These are phyloP conservation scores for Porcisia hertigi DNA, from an alignment of 208 protist species.

Conservation along the genomic window DNA sequence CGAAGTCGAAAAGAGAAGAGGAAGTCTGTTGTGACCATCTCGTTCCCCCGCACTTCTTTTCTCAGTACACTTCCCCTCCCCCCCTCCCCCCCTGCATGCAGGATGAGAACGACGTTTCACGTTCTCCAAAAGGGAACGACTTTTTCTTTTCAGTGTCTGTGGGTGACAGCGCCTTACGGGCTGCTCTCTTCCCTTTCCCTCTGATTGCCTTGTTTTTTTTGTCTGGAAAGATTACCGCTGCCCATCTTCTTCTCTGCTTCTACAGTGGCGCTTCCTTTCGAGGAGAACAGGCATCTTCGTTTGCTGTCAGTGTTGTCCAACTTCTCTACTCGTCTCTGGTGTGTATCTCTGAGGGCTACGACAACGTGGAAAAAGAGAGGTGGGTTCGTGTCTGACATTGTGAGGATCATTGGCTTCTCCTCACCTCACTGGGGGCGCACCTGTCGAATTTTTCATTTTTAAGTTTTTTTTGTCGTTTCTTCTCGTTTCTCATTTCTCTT, in stretches of 20 bases:
- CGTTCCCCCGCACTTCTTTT: not conserved
- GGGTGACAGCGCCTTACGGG: not conserved
- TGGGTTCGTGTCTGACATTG: not conserved
- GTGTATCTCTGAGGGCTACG: not conserved
- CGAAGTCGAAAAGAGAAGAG: not conserved
- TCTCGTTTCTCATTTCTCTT: conserved; percentile 7
- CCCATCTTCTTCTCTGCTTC: not conserved
- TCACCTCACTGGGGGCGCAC: no score
- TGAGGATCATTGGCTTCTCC: not conserved
- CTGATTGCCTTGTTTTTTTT: not conserved
- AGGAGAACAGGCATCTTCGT: not conserved
- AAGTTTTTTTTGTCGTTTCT: not conserved
- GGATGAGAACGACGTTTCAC: not conserved
- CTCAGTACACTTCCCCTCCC: no score
- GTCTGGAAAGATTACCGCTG: not conserved
- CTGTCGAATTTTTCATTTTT: conserved; percentile 1
- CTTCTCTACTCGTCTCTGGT: not conserved
- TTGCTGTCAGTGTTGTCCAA: not conserved
- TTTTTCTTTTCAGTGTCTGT: not conserved
- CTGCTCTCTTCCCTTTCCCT: not conserved
- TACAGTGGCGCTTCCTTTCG: not conserved
- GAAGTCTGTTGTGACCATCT: not conserved
- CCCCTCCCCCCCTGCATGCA: not conserved
- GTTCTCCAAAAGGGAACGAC: not conserved
- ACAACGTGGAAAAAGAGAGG: not conserved